phyloP scores from a whole-genome alignment of 2,329 filamentous ascomycete genomes.

The Beauveria scarabaeidicola region DNA sequence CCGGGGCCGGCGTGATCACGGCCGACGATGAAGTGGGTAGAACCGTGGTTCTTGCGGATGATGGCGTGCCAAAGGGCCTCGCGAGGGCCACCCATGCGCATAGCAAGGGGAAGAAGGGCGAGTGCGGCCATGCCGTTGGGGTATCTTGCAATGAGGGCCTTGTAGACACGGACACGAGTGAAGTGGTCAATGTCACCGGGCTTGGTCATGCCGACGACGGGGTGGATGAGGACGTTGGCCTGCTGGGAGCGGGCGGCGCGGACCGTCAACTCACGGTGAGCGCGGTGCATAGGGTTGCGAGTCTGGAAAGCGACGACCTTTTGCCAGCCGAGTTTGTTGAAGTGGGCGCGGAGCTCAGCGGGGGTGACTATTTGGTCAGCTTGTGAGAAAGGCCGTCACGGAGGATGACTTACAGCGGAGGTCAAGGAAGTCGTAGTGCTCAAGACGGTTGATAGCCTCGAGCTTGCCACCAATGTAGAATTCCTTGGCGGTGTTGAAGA shows the following conservation, averaged over 20 bases:
- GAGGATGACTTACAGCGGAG: constrained; percentile 63
- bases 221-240: constrained; percentile 98
- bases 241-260: constrained; percentile 91
- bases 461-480: constrained; percentile 95
- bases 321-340: constrained; percentile 99
- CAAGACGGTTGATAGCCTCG: constrained; percentile 86
- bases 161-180: constrained; percentile 96
- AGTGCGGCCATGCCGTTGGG: constrained; percentile 98
- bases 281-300: constrained; percentile 97
- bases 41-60: constrained; percentile 98
- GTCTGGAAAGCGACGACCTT: constrained; percentile 99
- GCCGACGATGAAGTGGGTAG: constrained; percentile 98
- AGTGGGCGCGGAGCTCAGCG: constrained; percentile 88
- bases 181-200: constrained; percentile 99
- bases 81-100: constrained; percentile 97
- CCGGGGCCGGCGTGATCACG: constrained; percentile 96
- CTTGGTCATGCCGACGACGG: constrained; percentile 96
- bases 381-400: neutral
- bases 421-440: constrained; percentile 98
- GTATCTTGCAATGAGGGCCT: constrained; percentile 91
- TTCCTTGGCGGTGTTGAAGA: constrained; percentile 71
- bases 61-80: constrained; percentile 99
- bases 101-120: constrained; percentile 87
- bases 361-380: constrained; percentile 59
- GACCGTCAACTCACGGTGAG: constrained; percentile 95